Conservation (phyloP, 768 basidiomycete species). For the Arthromyces matolae region DNA sequence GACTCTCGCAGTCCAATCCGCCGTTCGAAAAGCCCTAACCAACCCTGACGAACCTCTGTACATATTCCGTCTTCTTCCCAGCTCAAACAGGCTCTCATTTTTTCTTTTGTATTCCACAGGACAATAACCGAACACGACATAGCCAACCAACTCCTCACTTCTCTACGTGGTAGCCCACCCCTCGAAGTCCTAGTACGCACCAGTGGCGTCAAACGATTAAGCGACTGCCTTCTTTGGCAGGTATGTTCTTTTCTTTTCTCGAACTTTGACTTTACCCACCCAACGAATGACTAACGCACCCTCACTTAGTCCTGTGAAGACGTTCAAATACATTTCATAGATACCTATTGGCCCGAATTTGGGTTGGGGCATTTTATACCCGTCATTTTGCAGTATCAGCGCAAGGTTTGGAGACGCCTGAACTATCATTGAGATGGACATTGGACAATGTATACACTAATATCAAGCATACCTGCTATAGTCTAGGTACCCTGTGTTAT, state of each 20-base stretch:
- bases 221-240: constrained; percentile 96
- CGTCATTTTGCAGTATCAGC: constrained; percentile 85
- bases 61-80: too few species aligned
- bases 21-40: constrained; percentile 39
- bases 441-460: too few species aligned
- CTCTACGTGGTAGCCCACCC: constrained; percentile 64
- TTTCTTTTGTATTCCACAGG: constrained; percentile 13
- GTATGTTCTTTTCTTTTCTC: constrained; percentile 41
- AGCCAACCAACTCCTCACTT: constrained; percentile 63
- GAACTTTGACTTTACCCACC: neutral
- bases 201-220: constrained; percentile 83
- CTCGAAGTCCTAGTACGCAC: constrained; percentile 90
- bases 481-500: too few species aligned
- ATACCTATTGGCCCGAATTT: constrained; percentile 91
- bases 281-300: constrained; percentile 2
- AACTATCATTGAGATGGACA: neutral
- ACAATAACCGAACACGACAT: constrained; percentile 65
- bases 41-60: constrained; percentile 5
- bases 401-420: constrained; percentile 53
- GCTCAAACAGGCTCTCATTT: neutral
- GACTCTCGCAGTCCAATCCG: constrained; percentile 64
- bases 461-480: too few species aligned
- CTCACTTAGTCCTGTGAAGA: constrained; percentile 64
- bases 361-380: constrained; percentile 84
- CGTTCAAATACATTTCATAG: constrained; percentile 84